phyloP scores from a whole-genome alignment of 768 basidiomycete genomes.

The Tephrocybe sp. region DNA sequence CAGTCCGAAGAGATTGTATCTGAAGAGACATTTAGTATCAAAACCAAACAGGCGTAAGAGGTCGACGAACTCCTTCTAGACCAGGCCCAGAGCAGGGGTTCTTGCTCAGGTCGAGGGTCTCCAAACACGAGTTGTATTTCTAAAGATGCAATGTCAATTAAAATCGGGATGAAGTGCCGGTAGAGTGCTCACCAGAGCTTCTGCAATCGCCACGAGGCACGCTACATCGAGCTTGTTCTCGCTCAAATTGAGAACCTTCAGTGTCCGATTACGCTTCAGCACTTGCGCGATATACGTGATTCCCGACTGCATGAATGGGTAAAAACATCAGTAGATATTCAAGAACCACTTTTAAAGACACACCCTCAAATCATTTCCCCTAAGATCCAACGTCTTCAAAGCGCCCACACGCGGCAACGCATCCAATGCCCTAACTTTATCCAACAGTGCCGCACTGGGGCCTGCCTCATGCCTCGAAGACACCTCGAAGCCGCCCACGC shows the following conservation, averaged over 20 bases:
- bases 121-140: conserved; percentile 94
- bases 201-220: conserved; percentile 79
- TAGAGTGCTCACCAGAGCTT: conserved; percentile 70
- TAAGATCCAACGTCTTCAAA: conserved; percentile 86
- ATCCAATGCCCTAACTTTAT: conserved; percentile 90
- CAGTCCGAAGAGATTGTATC: conserved; percentile 87
- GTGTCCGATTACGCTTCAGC: conserved; percentile 90
- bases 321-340: conserved; percentile 18
- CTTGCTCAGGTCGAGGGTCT: conserved; percentile 90
- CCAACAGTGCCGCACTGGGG: conserved; percentile 77
- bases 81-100: conserved; percentile 92
- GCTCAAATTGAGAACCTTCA: conserved; percentile 91
- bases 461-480: conserved; percentile 35
- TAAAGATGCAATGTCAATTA: conserved; percentile 25
- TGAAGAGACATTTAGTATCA: conserved; percentile 23
- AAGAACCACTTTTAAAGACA: conserved; percentile 29
- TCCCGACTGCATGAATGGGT: conserved; percentile 44
- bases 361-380: conserved; percentile 89
- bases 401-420: conserved; percentile 82
- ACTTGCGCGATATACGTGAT: conserved; percentile 93
- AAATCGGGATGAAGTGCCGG: too few species aligned
- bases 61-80: conserved; percentile 78
- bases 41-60: too few species aligned
- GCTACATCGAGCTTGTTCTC: conserved; percentile 91
- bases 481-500: conserved; percentile 22